Conservation (phyloP, 352 stramenopile genomes). For the Pythium grandisporangium region DNA sequence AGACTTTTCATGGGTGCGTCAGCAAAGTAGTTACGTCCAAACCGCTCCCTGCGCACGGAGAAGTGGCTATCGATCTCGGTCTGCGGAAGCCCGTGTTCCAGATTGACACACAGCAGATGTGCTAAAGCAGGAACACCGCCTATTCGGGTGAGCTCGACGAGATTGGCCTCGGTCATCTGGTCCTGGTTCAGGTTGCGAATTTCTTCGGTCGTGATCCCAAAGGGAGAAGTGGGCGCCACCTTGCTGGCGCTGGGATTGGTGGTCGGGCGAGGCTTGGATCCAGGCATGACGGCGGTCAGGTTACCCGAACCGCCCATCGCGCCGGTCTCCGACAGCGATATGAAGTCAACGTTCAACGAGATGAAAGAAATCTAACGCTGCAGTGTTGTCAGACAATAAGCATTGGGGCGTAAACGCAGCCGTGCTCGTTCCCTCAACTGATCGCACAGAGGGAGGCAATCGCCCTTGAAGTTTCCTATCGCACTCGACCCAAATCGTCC, state of each 20-base stretch:
- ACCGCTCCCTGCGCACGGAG: constrained; percentile 34
- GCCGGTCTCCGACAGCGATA: too few species aligned
- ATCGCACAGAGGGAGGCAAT: too few species aligned
- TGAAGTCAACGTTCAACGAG: too few species aligned
- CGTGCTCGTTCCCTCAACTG: too few species aligned
- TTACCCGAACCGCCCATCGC: too few species aligned
- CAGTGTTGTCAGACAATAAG: too few species aligned
- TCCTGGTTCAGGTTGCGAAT: constrained; percentile 62
- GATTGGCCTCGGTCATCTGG: constrained; percentile 74
- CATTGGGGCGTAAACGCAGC: too few species aligned
- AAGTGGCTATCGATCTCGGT: constrained; percentile 56
- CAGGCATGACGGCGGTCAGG: too few species aligned
- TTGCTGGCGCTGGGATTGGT: constrained; percentile 33
- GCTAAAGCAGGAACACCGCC: constrained; percentile 45
- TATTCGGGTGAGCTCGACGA: constrained; percentile 47
- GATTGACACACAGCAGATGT: constrained; percentile 55
- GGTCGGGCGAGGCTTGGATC: too few species aligned
- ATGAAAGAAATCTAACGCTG: too few species aligned
- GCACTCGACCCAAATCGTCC: too few species aligned
- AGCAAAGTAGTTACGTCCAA: constrained; percentile 54
- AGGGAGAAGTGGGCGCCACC: constrained; percentile 58
- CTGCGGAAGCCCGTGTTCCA: constrained; percentile 48
- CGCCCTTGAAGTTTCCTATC: too few species aligned
- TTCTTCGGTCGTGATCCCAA: constrained; percentile 63
- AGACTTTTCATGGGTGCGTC: constrained; percentile 78